A percentile compares a stretch with the other conserved stretches of the same genome.
Evolutionary conservation across 2,329 filamentous ascomycete species (phyloP).

Genomic region (Scedosporium boydii): DNA sequence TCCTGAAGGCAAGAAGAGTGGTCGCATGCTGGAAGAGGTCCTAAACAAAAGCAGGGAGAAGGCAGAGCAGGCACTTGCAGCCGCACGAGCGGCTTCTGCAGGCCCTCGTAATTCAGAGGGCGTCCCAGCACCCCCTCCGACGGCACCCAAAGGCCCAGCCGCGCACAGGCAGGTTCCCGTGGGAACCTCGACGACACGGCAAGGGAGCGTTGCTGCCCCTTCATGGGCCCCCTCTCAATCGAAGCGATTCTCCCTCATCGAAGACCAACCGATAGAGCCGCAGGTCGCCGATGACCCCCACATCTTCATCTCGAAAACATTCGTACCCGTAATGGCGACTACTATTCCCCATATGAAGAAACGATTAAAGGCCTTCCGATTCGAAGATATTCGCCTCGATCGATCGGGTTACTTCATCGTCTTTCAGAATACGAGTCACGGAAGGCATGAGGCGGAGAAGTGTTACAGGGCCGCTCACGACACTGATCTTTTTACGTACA

Average conservation of each 20-base stretch:
- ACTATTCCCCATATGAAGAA: conserved; percentile 88
- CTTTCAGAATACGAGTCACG: conserved; percentile 71
- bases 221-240: conserved; percentile 16
- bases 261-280: conserved; percentile 55
- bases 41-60: conserved; percentile 61
- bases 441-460: conserved; percentile 70
- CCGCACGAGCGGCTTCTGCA: conserved; percentile 12
- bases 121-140: conserved; percentile 58
- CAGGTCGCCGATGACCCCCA: conserved; percentile 75
- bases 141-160: conserved; percentile 78
- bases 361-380: conserved; percentile 71
- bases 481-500: conserved; percentile 81
- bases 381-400: conserved; percentile 76
- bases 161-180: conserved; percentile 31
- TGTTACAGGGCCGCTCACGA: conserved; percentile 74
- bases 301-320: conserved; percentile 78
- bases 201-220: conserved; percentile 17
- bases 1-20: conserved; percentile 75
- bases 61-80: conserved; percentile 10
- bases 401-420: conserved; percentile 81
- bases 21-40: conserved; percentile 64
- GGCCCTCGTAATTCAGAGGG: not conserved
- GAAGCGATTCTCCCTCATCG: conserved; percentile 41
- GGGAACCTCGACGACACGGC: conserved; percentile 14
- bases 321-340: conserved; percentile 76